Base-by-base conservation (phyloP, 2,329 filamentous ascomycete genomes). In the Aureobasidium leucospermi region DNA sequence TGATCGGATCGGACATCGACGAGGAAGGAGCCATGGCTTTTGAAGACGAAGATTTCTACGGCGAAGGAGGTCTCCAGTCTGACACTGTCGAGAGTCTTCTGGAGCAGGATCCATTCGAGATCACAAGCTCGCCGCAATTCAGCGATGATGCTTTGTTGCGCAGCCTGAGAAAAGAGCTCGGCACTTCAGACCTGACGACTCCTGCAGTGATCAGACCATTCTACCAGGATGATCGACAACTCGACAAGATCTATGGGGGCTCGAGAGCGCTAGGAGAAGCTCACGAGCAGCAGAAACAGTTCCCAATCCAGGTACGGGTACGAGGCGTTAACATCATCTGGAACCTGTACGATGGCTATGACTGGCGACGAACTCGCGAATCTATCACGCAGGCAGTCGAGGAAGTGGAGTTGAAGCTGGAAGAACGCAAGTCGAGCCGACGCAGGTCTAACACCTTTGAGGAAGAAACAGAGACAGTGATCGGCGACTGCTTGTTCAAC, bases 271-370 rank as follows among this genome's bases (percentile, higher is more conserved):
- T 58, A 2, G 55, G 55, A 7, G 55, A 58, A 47, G 42, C 55
- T 7, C 42, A 47, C 19, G 55, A 47, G 15, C 42, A 48, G 34
- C 55, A 43, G 23, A 60, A 60, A 13, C 47, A 61, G 34, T 43
- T 71, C 23, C 70, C 93, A 6, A 75, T 99, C 13, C 86, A 85
- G 63, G 79, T 96, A 2, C 85, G 85, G 5, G 81, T 97, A 15
- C 86, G 89, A 29, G 90, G 96, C 68, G 86, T 96, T 6, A 90
- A 97, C 70, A 78, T 96, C 55, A 96, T 97, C 61, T 99, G 94
- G 94, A 96, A 99, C 68, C 78, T 99, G 1, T 96, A 94, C 72
- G 94, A 99, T 76, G 94, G 94, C 1, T 99, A 96, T 70, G 95
- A 99, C 73, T 99, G 95, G 95, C 83, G 86, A 65, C 82, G 84